phyloP scores from a whole-genome alignment of 2,329 filamentous ascomycete genomes.

The Aspergillus fijiensis region DNA sequence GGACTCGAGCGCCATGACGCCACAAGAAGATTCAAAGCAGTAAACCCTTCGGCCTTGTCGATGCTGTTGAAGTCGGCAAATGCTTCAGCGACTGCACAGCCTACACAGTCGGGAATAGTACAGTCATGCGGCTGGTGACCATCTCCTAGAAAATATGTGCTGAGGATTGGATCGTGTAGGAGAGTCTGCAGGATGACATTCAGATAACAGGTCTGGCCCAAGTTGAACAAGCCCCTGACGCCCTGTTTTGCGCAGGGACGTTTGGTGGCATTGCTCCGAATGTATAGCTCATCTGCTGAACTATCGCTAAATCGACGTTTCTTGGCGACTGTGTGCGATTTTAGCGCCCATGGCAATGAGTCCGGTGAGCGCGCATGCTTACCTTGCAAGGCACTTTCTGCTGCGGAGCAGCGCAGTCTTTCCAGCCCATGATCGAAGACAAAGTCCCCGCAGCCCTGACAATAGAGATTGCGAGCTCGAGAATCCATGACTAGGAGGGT shows the following conservation, averaged over 20 bases:
- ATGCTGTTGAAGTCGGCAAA: conserved; percentile 64
- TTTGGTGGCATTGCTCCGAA: conserved; percentile 73
- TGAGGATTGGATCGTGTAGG: conserved; percentile 86
- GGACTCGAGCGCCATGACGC: conserved; percentile 84
- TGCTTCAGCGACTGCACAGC: conserved; percentile 62
- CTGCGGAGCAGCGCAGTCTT: conserved; percentile 29
- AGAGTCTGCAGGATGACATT: conserved; percentile 93
- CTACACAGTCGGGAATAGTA: conserved; percentile 55
- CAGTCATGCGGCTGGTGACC: conserved; percentile 81
- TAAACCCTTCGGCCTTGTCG: conserved; percentile 77
- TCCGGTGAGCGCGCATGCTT: neutral
- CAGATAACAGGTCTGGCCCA: conserved; percentile 98
- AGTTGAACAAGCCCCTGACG: conserved; percentile 90
- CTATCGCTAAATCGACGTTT: conserved; percentile 40
- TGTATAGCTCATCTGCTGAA: conserved; percentile 70
- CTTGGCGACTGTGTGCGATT: conserved; percentile 21
- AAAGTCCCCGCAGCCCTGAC: conserved; percentile 42
- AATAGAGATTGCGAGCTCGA: conserved; percentile 40
- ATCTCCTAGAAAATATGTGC: conserved; percentile 88
- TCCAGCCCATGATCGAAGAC: conserved; percentile 45
- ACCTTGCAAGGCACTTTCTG: conserved; percentile 24
- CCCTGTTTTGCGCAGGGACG: conserved; percentile 84
- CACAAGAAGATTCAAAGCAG: conserved; percentile 82
- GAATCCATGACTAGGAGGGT: conserved; percentile 40
- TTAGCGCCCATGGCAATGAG: neutral